A percentile compares a stretch with the other conserved stretches of the same genome.
These are phyloP conservation scores for Verbena officinalis DNA, from an alignment of 257 asterid species.

Conservation along the genomic window DNA sequence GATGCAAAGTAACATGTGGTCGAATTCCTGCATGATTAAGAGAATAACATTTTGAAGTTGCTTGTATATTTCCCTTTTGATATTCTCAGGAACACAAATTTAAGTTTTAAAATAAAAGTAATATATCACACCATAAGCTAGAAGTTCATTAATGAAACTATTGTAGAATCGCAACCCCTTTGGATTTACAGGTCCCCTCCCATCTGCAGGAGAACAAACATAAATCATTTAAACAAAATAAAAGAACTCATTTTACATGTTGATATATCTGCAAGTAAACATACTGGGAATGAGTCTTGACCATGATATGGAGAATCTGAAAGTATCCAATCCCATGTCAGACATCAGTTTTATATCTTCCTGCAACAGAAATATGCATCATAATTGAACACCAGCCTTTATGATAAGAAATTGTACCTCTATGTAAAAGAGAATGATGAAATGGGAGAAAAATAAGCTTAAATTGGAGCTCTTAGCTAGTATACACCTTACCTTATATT, in stretches of 20 bases:
- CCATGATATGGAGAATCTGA: slow-evolving; percentile 46
- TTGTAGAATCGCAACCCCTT: slow-evolving; percentile 50
- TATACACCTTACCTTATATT: slow-evolving; percentile 40
- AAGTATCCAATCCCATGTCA: slow-evolving; percentile 42
- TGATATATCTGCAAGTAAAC: slow-evolving; percentile 2
- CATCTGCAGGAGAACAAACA: slow-evolving; percentile 30
- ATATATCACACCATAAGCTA: slow-evolving; percentile 40
- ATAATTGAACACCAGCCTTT: neutral
- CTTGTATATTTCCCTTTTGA: neutral
- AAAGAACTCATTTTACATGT: neutral
- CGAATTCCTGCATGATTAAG: slow-evolving; percentile 44
- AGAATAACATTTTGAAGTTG: neutral
- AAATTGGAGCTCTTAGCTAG: neutral
- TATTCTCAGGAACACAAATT: neutral
- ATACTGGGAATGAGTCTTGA: slow-evolving; percentile 49
- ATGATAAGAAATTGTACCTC: neutral
- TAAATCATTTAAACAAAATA: neutral
- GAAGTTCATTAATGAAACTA: slow-evolving; percentile 41
- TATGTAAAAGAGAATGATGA: neutral
- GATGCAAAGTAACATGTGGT: slow-evolving; percentile 53
- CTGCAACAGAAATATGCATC: slow-evolving; percentile 22
- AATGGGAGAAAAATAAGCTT: neutral
- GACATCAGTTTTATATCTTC: slow-evolving; percentile 41
- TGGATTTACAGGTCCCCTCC: slow-evolving; percentile 45
- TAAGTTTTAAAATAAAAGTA: neutral